Base-by-base conservation (phyloP, 495 filamentous ascomycete species). In the Parachaetomium inaequale region DNA sequence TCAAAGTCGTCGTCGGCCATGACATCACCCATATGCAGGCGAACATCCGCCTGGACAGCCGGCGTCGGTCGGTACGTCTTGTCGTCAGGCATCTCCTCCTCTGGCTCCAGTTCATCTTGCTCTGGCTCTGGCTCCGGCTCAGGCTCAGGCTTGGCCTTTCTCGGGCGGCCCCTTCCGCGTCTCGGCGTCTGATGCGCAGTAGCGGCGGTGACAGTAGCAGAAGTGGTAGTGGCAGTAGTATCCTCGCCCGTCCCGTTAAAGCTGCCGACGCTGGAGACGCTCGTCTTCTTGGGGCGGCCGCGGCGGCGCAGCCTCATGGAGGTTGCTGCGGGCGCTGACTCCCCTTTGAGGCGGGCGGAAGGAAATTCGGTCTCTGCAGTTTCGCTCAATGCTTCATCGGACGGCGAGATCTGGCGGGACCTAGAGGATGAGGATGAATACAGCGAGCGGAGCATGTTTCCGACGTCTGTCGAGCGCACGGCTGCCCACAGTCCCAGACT, bases 401-500 rank as follows among this genome's bases (percentile, higher is more conserved):
- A 21, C 21, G 11, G 19, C 42, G 25, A 0, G 21, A 26, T 7
- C n/a, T 7, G 42, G 38, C 3, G 8, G 14, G 47, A 65, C 8
- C n/a, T 38, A 60, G 61, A 53, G 63, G 67, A 7, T 32, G 51
- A n/a, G n/a, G n/a, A n/a, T n/a, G 2, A 70, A 70, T 3, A 67
- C 55, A 62, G 54, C 0, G 64, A 70, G 29, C 58, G 51, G 0
- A 77, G 63, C 62, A 85, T 79, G 54, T 75, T 70, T 31, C 69
- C 59, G 0, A 74, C 66, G 63, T 83, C 76, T 8, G 78, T 68
- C 12, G 78, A 75, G 14, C 82, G 72, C 7, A 80, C 72, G n/a
- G 78, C 80, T 10, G 78, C 74, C 83, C 83, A 86, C 0, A 79
- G 50, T 5, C 81, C 78, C 2, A 86, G 69, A 64, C 81, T 82